Base-by-base conservation (phyloP, 139 green algal species). In the Tetraselmis striata region DNA sequence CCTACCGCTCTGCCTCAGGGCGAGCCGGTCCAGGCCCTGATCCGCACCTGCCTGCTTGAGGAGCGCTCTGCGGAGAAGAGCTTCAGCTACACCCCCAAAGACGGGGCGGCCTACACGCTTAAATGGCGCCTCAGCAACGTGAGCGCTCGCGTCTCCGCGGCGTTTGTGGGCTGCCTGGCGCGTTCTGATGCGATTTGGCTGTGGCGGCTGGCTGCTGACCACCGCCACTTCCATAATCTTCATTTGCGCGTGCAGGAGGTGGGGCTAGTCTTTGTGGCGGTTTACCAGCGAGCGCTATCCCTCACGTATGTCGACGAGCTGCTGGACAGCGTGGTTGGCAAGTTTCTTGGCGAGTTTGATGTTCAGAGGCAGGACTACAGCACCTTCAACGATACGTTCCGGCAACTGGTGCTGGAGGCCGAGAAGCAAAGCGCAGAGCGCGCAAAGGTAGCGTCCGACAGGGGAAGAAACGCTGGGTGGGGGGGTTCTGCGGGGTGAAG, bases 111-210 rank as follows among this genome's bases (percentile, higher is more conserved):
- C 2, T 95, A 98, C 88, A 92, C 92, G 0, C 77, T 99, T 0
- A 99, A 99, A 85, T 99, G 96, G 97, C 92, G 88, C 0, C 93
- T 99, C 58, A 92, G 99, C 87, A 99, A 99, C 82, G 95, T 95
- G 79, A 32, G 87, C 23, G 31, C 25, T n/a, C n/a, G n/a, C n/a
- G n/a, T n/a, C n/a, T n/a, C n/a, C n/a, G n/a, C n/a, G n/a, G n/a
- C n/a, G n/a, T n/a, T n/a, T n/a, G n/a, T n/a, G n/a, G n/a, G n/a
- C n/a, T n/a, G n/a, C n/a, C n/a, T n/a, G n/a, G n/a, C n/a, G n/a
- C n/a, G n/a, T n/a, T n/a, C n/a, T n/a, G n/a, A n/a, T n/a, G n/a
- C n/a, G n/a, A n/a, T n/a, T n/a, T n/a, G n/a, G n/a, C n/a, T n/a
- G n/a, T n/a, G n/a, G n/a, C n/a, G n/a, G n/a, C n/a, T n/a, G n/a